phyloP scores from a whole-genome alignment of 352 stramenopile species.

The Plasmopara viticola region DNA sequence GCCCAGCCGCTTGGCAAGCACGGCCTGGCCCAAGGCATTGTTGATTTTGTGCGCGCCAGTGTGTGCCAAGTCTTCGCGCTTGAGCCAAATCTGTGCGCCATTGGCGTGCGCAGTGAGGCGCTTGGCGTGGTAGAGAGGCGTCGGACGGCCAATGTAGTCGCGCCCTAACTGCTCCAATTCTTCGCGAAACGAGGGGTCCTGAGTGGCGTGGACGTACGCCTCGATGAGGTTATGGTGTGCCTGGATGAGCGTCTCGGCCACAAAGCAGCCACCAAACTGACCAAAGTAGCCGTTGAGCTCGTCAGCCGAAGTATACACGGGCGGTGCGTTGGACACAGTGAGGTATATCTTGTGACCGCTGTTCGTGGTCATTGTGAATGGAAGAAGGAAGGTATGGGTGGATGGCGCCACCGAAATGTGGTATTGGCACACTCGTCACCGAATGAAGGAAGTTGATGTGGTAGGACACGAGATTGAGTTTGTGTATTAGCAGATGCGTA shows the following conservation, averaged over 20 bases:
- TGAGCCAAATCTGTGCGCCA: constrained; percentile 96
- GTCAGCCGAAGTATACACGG: constrained; percentile 50
- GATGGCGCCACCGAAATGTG: constrained; percentile 13
- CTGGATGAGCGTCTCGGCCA: constrained; percentile 96
- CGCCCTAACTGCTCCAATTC: constrained; percentile 95
- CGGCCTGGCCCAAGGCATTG: constrained; percentile 95
- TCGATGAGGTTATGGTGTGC: constrained; percentile 93
- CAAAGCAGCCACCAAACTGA: constrained; percentile 95
- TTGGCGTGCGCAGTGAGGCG: constrained; percentile 91
- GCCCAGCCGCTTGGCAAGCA: constrained; percentile 93
- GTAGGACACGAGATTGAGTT: background rate
- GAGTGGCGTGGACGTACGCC: constrained; percentile 91
- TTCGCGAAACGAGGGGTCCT: constrained; percentile 92
- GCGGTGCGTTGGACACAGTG: constrained; percentile 68
- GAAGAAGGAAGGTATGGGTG: constrained; percentile 6
- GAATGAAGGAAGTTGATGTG: background rate
- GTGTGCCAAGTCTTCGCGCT: constrained; percentile 97
- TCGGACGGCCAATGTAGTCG: constrained; percentile 90
- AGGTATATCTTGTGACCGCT: constrained; percentile 38
- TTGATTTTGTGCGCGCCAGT: constrained; percentile 99
- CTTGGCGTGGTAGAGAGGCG: constrained; percentile 95
- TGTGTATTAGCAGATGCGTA: no score
- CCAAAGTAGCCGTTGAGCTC: constrained; percentile 86
- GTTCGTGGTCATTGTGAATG: constrained; percentile 15
- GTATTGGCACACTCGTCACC: constrained; percentile 10